Evolutionary conservation across 768 basidiomycete genomes (phyloP), one percentile per base, ranked within the genome.

Genomic region (Tulasnella sp.): DNA sequence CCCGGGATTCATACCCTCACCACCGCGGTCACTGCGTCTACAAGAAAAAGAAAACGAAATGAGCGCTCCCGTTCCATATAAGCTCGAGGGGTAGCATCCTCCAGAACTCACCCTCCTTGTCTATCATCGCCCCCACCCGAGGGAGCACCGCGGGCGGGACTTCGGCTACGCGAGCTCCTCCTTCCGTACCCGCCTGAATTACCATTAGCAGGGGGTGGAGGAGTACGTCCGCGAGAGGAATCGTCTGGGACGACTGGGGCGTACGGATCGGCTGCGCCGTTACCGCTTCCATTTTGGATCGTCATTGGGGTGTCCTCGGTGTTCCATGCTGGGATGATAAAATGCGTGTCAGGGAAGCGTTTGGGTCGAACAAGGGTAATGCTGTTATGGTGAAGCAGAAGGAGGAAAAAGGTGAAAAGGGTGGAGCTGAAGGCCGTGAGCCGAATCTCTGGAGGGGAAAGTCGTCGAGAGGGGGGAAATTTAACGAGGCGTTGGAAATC

Each of bases 151-250:
- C 38, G 40, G 45, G 81, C 88, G 3, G 93, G 93, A 82, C 93
- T 94, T 79, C 91, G 87, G 84, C 93, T 94, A 82, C 93, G 86
- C 84, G 91, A 92, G 11, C 89, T 89, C 77, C 92, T 87, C 76
- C 91, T 85, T 17, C 89, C 88, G 67, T 69, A 71, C 34, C 85
- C 84, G 11, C 89, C 88, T 36, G 85, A 86, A 71, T 84, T 84
- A 38, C 85, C 81, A 58, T 85, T 84, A 45, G 87, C 83, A 7
- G 68, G 58, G 29, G 58, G 58, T 15, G 58, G 58, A 64, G 58
- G 58, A 64, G 40, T 73, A 15, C 52, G 72, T 37, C 40, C 34
- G 22, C 52, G 49, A 54, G 73, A 36, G 52, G 52, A 67, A 49
- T 74, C 64, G 52, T 74, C 58, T 64, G 58, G 58, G 58, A 64